A percentile compares a stretch with the other conserved stretches of the same genome.
Evolutionary conservation across 331 rosid genomes (phyloP).

Genomic region (Saraca asoca): DNA sequence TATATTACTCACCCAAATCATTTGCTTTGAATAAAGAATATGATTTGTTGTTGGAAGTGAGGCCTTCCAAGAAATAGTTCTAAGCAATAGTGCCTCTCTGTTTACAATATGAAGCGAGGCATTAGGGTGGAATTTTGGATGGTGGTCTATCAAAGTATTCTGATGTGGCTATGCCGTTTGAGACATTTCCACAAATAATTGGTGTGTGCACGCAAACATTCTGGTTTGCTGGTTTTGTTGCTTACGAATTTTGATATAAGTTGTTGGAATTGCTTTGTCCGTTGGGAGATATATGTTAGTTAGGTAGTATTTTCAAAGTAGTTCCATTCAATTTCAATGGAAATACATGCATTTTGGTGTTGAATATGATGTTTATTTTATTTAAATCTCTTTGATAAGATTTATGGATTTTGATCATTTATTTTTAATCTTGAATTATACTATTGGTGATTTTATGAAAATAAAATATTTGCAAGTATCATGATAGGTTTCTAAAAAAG

Average conservation of each 20-base stretch:
- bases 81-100: not conserved
- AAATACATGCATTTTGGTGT: too few species aligned
- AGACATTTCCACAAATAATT: conserved; percentile 27
- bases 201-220: conserved; percentile 36
- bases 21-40: conserved; percentile 25
- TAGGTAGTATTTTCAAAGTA: conserved; percentile 40
- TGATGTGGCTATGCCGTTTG: conserved; percentile 35
- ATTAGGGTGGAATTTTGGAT: conserved; percentile 35
- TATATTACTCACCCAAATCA: conserved; percentile 24
- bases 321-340: not conserved
- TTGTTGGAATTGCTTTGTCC: conserved; percentile 50
- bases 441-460: too few species aligned
- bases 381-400: too few species aligned
- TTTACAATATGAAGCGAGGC: not conserved
- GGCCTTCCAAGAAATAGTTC: conserved; percentile 6
- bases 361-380: too few species aligned
- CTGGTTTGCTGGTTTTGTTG: conserved; percentile 48
- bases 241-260: conserved; percentile 30
- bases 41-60: conserved; percentile 29
- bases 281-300: conserved; percentile 21
- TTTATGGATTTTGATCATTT: too few species aligned
- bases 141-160: conserved; percentile 41
- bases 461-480: too few species aligned
- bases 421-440: too few species aligned
- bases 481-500: too few species aligned